Conservation (phyloP, 306 rosid species). For the Prunus dulcis region DNA sequence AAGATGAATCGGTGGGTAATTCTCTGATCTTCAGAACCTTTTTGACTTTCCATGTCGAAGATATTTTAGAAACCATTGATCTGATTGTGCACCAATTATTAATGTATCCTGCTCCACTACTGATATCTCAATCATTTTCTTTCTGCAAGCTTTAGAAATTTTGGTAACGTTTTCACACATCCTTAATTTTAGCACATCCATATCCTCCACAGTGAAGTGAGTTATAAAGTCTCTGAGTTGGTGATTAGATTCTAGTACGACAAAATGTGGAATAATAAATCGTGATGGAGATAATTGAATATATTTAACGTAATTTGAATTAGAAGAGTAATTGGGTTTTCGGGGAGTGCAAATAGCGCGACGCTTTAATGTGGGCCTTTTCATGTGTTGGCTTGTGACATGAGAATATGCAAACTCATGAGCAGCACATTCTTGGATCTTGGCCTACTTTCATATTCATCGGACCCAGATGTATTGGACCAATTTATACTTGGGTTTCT, state of each 20-base stretch:
- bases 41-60: constrained; percentile 24
- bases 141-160: not conserved
- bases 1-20: not conserved
- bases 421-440: not conserved
- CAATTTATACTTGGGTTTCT: not conserved
- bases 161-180: not conserved
- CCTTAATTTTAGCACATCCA: not conserved
- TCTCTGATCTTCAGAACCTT: constrained; percentile 3
- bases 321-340: not conserved
- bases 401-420: not conserved
- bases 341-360: no score
- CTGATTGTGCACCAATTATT: no score
- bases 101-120: no score
- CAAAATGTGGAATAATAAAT: no score
- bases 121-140: not conserved
- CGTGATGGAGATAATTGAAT: no score
- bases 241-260: not conserved
- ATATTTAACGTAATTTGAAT: not conserved
- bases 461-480: not conserved
- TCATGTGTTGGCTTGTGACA: not conserved
- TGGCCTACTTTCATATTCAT: not conserved
- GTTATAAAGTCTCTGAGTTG: not conserved
- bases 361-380: not conserved
- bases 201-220: not conserved
- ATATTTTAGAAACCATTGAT: not conserved